Percentiles rank a stretch among this genome's conserved stretches.
Conservation (phyloP, 2,329 filamentous ascomycete species). For the Bipolaris zeicola region DNA sequence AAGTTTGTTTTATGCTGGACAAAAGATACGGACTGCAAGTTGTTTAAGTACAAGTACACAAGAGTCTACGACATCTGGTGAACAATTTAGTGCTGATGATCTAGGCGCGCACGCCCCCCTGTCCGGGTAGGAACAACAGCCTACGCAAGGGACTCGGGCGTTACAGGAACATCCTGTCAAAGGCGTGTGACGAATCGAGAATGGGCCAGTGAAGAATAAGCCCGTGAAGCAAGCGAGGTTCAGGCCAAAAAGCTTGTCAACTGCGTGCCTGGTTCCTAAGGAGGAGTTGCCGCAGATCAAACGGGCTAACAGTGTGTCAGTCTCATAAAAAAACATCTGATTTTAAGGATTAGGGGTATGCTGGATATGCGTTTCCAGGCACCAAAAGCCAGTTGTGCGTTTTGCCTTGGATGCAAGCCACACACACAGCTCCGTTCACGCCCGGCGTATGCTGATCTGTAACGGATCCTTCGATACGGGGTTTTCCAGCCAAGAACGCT, state of each 20-base stretch:
- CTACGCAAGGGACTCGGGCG: not conserved
- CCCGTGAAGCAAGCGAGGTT: slow-evolving; percentile 10
- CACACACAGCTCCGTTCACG: not conserved
- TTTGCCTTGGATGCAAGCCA: slow-evolving; percentile 6
- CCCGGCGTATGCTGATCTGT: not conserved
- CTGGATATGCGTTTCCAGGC: slow-evolving; percentile 12
- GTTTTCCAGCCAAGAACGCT: not conserved
- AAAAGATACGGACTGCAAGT: not conserved
- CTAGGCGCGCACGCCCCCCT: not conserved
- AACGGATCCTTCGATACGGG: not conserved
- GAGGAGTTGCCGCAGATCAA: not conserved
- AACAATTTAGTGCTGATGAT: slow-evolving; percentile 5
- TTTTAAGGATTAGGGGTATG: not conserved
- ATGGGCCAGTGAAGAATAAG: slow-evolving; percentile 12
- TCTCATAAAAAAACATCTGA: slow-evolving; percentile 1
- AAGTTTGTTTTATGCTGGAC: not conserved
- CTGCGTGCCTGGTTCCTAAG: not conserved
- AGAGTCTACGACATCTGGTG: not conserved
- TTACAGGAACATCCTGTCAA: slow-evolving; percentile 20
- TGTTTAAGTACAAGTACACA: not conserved
- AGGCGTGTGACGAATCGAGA: slow-evolving; percentile 16
- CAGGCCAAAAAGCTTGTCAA: not conserved
- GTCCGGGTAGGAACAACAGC: not conserved
- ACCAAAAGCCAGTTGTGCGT: slow-evolving; percentile 2
- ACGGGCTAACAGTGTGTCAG: slow-evolving; percentile 4